Base-by-base conservation (phyloP, 305 asterid species). In the Fraxinus greggii region DNA sequence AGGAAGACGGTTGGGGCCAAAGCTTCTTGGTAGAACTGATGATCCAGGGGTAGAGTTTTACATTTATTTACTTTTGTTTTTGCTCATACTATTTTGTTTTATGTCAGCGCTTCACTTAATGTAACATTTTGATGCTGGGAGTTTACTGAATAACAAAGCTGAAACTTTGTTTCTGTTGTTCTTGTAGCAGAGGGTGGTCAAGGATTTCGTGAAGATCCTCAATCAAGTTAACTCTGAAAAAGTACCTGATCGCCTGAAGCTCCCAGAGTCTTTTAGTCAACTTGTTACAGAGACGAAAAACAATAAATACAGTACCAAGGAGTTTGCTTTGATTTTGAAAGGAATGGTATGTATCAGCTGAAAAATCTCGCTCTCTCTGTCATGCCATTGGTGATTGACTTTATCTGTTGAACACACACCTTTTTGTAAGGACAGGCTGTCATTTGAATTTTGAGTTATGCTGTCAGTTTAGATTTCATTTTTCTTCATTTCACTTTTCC, bases 1-100 rank as follows among this genome's bases (percentile, higher is more conserved):
- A 88, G 98, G 98, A 77, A 93, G 98, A 77, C 90, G 99, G 61
- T 89, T 93, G 90, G 99, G 99, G 72, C 98, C 99, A 79, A 94
- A 90, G 89, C 89, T 96, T 88, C 94, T 96, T 78, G 97, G 98
- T 75, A 89, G 97, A 90, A 83, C 89, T 81, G 95, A 90, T 88
- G 98, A 93, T 91, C 91, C 98, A 83, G 98, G 95, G 97, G 98
- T 94, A 88, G 89, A 76, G 36, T 45, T 69, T 45, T 69, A 19
- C 70, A 48, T 23, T 51, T 29, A 12, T 79, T 81, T 28, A 69
- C 42, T 31, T 63, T 28, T 80, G 79, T 26, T 35, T 31, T 76
- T 61, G 72, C 48, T 70, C 72, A 4, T 40, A 38, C 65, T 69
- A 23, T 29, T 82, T 21, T 80, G 80, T 54, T 83, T 40, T 78